Percentiles rank a stretch among this genome's conserved stretches.
These are phyloP conservation scores for Eucalyptus urophylla DNA, from an alignment of 345 rosid genomes.

Conservation along the genomic window DNA sequence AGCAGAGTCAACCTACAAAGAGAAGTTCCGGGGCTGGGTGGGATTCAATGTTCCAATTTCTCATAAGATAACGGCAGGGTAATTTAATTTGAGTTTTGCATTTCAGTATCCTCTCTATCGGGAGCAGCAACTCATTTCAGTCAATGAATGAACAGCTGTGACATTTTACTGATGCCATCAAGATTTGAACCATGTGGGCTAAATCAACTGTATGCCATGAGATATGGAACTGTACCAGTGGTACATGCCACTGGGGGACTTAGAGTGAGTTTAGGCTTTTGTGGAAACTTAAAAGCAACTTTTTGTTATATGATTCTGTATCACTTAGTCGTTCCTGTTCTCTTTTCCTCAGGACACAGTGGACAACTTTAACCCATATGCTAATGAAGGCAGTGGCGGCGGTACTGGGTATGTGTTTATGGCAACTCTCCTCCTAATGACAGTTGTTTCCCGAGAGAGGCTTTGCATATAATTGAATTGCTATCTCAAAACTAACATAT, in stretches of 20 bases:
- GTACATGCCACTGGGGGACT: constrained; percentile 97
- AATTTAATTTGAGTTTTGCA: neutral
- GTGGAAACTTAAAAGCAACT: neutral
- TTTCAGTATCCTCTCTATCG: neutral
- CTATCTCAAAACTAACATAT: neutral
- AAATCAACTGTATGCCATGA: constrained; percentile 94
- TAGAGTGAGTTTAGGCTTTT: constrained; percentile 37
- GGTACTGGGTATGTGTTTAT: constrained; percentile 71
- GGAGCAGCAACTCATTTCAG: neutral
- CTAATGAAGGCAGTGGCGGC: constrained; percentile 46
- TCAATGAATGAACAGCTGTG: constrained; percentile 52
- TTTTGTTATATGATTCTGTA: neutral
- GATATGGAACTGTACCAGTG: constrained; percentile 90
- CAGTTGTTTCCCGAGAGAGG: neutral
- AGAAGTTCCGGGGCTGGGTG: constrained; percentile 95
- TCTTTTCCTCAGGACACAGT: constrained; percentile 64
- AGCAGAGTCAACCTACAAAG: constrained; percentile 49
- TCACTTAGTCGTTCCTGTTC: neutral
- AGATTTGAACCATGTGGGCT: constrained; percentile 96
- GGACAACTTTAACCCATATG: constrained; percentile 68
- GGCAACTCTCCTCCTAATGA: neutral
- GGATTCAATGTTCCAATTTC: constrained; percentile 90
- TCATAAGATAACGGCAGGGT: constrained; percentile 96
- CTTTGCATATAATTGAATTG: neutral
- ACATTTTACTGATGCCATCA: constrained; percentile 95